phyloP scores from a whole-genome alignment of 78 protist species.

The Tieghemostelium lacteum region DNA sequence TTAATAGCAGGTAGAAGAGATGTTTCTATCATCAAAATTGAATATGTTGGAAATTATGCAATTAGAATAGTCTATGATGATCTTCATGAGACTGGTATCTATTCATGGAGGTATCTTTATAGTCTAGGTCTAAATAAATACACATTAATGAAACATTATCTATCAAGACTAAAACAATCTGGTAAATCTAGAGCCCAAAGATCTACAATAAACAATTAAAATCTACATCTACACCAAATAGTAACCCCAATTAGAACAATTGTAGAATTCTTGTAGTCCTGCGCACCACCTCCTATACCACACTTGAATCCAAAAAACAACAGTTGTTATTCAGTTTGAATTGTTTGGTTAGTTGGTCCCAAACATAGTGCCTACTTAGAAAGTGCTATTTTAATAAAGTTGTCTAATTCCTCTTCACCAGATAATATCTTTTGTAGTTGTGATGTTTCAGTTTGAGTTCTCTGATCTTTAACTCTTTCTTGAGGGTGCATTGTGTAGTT shows the following conservation, averaged over 20 bases:
- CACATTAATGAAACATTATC: conserved; percentile 43
- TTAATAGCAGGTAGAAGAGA: conserved; percentile 42
- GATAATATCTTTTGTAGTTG: conserved; percentile 18
- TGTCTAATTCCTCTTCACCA: conserved; percentile 66
- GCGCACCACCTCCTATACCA: too few species aligned
- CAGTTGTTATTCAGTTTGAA: neutral
- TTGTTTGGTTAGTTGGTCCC: neutral
- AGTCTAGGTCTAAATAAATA: conserved; percentile 31
- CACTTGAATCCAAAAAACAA: too few species aligned
- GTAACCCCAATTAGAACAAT: neutral
- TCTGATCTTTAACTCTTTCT: conserved; percentile 63
- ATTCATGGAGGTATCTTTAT: conserved; percentile 35
- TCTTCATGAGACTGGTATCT: conserved; percentile 58
- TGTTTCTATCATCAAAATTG: conserved; percentile 30
- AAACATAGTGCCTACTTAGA: neutral
- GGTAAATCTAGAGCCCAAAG: conserved; percentile 60
- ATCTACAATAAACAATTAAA: conserved; percentile 2
- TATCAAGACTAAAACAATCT: neutral
- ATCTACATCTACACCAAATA: neutral
- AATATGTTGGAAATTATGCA: conserved; percentile 66
- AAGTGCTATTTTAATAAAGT: conserved; percentile 40
- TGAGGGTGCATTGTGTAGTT: conserved; percentile 53
- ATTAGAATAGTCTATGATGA: conserved; percentile 38
- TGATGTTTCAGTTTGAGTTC: conserved; percentile 33
- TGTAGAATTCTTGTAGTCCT: neutral